Conservation (phyloP, 2,329 filamentous ascomycete genomes). For the Arthrobotrys iridis region DNA sequence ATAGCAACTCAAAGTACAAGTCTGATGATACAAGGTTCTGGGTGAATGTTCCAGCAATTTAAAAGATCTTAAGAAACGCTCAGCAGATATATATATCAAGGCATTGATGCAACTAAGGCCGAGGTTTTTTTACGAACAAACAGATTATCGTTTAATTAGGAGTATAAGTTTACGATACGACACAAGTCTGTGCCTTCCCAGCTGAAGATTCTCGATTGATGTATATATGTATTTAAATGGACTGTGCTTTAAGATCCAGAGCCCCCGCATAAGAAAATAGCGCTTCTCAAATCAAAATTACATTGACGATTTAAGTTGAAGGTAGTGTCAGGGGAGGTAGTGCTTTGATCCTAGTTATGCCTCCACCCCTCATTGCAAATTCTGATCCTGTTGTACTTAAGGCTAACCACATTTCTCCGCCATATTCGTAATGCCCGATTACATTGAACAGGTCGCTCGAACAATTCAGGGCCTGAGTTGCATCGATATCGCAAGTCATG, state of each 20-base stretch:
- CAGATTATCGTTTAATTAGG: no score
- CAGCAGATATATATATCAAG: no score
- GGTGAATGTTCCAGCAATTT: constrained; percentile 5
- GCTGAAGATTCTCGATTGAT: no score
- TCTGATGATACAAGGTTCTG: constrained; percentile 58
- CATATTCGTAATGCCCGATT: neutral
- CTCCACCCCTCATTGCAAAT: neutral
- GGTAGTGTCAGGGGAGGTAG: neutral
- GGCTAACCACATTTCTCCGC: neutral
- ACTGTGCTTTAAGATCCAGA: no score
- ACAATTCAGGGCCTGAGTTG: neutral
- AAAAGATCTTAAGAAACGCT: no score
- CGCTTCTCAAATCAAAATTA: no score
- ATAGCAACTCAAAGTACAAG: constrained; percentile 54
- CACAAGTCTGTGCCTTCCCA: no score
- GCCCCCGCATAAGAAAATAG: no score
- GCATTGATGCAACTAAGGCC: no score
- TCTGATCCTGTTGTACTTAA: neutral
- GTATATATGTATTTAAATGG: no score
- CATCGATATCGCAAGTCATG: neutral
- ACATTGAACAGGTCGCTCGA: neutral
- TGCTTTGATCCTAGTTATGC: neutral
- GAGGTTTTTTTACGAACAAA: no score
- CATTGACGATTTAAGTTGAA: neutral
- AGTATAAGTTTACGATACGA: no score